phyloP scores from a whole-genome alignment of 1,139 yeast genomes.

The Protomyces pachydermus region DNA sequence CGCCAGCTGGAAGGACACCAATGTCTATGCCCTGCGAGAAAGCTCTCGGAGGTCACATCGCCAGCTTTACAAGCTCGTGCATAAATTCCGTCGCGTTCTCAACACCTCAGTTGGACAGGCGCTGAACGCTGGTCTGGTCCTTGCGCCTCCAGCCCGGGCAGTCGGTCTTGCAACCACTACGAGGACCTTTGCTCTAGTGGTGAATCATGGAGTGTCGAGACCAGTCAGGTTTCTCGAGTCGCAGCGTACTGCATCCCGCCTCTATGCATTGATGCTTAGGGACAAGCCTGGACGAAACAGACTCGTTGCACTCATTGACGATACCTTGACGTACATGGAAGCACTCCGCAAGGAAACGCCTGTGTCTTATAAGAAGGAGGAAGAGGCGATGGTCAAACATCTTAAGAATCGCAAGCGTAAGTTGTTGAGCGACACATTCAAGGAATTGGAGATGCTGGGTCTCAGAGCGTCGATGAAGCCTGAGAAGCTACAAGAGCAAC shows the following conservation, averaged over 20 bases:
- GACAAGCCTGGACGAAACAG: background rate
- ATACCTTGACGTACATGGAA: conserved; percentile 1
- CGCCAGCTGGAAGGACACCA: conserved; percentile 97
- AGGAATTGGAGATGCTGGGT: conserved; percentile 71
- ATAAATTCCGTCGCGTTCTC: conserved; percentile 70
- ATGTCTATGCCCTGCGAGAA: conserved; percentile 85
- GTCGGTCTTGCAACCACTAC: conserved; percentile 18
- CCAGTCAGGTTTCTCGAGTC: background rate
- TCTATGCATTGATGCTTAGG: background rate
- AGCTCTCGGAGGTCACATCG: conserved; percentile 87
- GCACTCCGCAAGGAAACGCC: conserved; percentile 14
- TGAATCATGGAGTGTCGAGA: background rate
- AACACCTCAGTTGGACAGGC: conserved; percentile 51
- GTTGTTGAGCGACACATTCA: conserved; percentile 67
- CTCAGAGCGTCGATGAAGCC: conserved; percentile 60
- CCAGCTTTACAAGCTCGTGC: conserved; percentile 71
- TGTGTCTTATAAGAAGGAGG: conserved; percentile 1
- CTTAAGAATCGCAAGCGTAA: conserved; percentile 76
- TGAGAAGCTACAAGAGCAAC: conserved; percentile 58
- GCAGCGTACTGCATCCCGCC: background rate
- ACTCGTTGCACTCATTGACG: conserved; percentile 5
- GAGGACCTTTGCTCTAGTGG: background rate
- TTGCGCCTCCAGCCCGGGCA: conserved; percentile 29
- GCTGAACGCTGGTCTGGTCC: conserved; percentile 57
- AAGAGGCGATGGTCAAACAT: conserved; percentile 49